Evolutionary conservation across 2,329 filamentous ascomycete species (phyloP).

Genomic region (Phaeoacremonium minimum): DNA sequence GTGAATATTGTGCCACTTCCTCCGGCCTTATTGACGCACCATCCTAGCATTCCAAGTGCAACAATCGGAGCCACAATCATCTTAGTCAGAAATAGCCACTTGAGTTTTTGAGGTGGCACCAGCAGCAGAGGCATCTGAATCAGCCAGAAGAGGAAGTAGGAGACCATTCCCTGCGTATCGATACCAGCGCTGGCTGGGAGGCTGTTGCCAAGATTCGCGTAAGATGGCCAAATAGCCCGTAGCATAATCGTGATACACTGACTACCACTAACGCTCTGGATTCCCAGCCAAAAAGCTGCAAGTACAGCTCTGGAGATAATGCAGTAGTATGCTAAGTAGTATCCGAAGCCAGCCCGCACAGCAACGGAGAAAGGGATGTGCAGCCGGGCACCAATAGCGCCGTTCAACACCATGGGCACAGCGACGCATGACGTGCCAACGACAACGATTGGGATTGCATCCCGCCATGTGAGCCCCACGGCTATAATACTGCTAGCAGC

Average conservation of each 20-base stretch:
- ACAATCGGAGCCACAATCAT: slow-evolving; percentile 37
- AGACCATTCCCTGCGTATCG: slow-evolving; percentile 23
- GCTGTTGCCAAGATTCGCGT: slow-evolving; percentile 32
- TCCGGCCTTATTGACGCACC: slow-evolving; percentile 46
- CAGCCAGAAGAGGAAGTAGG: slow-evolving; percentile 17
- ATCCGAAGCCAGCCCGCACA: slow-evolving; percentile 29
- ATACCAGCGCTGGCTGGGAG: slow-evolving; percentile 30
- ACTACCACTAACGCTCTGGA: slow-evolving; percentile 22
- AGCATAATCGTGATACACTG: slow-evolving; percentile 23
- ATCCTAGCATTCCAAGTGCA: slow-evolving; percentile 51
- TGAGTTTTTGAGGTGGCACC: slow-evolving; percentile 38
- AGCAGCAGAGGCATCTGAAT: slow-evolving; percentile 15
- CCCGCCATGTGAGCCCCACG: slow-evolving; percentile 24
- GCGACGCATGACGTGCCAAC: slow-evolving; percentile 34
- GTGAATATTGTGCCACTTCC: slow-evolving; percentile 37
- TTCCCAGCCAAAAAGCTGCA: slow-evolving; percentile 26
- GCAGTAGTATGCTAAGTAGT: slow-evolving; percentile 25
- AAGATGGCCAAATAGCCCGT: slow-evolving; percentile 33
- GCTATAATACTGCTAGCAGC: slow-evolving; percentile 15
- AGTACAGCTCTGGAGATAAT: slow-evolving; percentile 23
- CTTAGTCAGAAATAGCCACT: slow-evolving; percentile 41
- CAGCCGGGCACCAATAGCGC: slow-evolving; percentile 26
- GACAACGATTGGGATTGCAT: slow-evolving; percentile 38
- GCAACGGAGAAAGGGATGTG: slow-evolving; percentile 31
- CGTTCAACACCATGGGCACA: slow-evolving; percentile 36